These are phyloP conservation scores for Extremus antarcticus DNA, from an alignment of 495 filamentous ascomycete genomes.

Conservation along the genomic window DNA sequence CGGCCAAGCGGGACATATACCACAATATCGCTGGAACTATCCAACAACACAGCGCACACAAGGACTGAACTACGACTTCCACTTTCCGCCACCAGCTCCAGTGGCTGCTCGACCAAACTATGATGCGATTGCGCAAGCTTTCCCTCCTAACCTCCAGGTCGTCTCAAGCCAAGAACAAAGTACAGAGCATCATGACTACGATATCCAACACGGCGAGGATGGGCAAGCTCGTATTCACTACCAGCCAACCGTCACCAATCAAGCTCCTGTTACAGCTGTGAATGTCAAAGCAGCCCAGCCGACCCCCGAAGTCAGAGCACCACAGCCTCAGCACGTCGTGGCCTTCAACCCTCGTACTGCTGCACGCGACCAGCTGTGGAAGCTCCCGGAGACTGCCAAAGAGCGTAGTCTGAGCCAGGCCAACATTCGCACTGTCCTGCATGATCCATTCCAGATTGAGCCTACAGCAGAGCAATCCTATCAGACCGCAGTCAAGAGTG, in stretches of 20 bases:
- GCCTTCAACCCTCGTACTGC: constrained; percentile 1
- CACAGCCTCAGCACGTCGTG: background rate
- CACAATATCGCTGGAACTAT: background rate
- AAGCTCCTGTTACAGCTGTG: too few relatives aligned
- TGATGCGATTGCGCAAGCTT: background rate
- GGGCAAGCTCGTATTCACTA: too few relatives aligned
- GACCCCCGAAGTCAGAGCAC: background rate
- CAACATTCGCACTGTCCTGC: constrained; percentile 19
- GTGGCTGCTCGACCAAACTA: background rate
- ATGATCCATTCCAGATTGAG: constrained; percentile 11
- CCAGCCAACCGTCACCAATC: too few relatives aligned
- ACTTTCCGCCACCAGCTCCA: constrained; percentile 6
- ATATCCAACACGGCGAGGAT: too few relatives aligned
- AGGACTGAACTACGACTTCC: constrained; percentile 10
- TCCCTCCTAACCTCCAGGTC: background rate
- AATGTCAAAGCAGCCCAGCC: background rate
- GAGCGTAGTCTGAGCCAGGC: constrained; percentile 17
- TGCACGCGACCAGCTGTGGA: constrained; percentile 12
- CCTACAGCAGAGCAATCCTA: background rate
- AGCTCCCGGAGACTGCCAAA: constrained; percentile 17
- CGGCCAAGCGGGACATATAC: too few relatives aligned
- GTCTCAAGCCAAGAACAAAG: background rate
- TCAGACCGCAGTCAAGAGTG: background rate
- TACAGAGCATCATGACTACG: too few relatives aligned
- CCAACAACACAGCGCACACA: background rate